Evolutionary conservation across 129 eudicot genomes (phyloP).

Genomic region (Lactuca saligna): DNA sequence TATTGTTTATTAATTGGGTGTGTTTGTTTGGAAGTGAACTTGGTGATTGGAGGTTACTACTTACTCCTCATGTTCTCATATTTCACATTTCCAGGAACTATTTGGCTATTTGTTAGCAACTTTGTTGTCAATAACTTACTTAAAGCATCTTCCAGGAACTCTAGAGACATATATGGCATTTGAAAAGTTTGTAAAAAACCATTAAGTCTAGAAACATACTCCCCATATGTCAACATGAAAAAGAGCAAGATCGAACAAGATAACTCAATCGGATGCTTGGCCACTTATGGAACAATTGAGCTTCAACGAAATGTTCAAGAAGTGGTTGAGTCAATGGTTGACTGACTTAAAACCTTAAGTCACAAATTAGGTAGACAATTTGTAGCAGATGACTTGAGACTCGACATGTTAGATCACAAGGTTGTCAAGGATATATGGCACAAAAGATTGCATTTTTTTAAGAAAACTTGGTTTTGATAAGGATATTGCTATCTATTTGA

Average conservation of each 20-base stretch:
- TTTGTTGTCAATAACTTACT: not conserved
- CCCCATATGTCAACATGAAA: constrained; percentile 92
- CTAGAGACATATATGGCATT: constrained; percentile 79
- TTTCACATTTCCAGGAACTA: no score
- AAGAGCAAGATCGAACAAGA: constrained; percentile 41
- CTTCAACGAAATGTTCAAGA: constrained; percentile 72
- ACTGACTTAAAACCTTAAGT: constrained; percentile 71
- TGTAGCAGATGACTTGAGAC: constrained; percentile 81
- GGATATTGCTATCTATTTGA: constrained; percentile 78
- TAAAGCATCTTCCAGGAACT: constrained; percentile 51
- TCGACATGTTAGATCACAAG: constrained; percentile 81
- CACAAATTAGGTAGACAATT: constrained; percentile 76
- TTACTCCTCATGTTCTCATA: not conserved
- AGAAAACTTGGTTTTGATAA: constrained; percentile 68
- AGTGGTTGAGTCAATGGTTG: constrained; percentile 86
- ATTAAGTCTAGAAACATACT: constrained; percentile 83
- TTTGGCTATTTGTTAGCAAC: not conserved
- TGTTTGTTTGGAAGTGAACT: constrained; percentile 53
- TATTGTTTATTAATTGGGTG: no score
- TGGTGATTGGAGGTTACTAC: constrained; percentile 74
- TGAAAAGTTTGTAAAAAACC: constrained; percentile 65
- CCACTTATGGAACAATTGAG: constrained; percentile 66
- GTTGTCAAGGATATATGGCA: constrained; percentile 57
- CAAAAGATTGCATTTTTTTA: constrained; percentile 73
- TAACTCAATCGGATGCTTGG: constrained; percentile 22